A percentile compares a stretch with the other conserved stretches of the same genome.
phyloP scores from a whole-genome alignment of 257 asterid genomes.

The Linaria vulgaris region DNA sequence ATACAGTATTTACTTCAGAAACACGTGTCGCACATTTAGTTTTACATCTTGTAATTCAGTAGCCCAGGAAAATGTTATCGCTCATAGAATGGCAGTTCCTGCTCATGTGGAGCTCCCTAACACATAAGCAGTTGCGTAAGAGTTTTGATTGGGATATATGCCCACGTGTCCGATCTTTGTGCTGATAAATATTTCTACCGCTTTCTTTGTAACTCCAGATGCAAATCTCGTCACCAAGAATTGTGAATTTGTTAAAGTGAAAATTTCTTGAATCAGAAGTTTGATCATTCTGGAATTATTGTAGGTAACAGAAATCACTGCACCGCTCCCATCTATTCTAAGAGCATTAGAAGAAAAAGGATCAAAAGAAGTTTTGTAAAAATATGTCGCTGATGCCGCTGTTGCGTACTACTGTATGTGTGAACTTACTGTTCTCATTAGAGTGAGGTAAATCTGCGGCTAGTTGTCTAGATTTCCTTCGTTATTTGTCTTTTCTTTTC shows the following conservation, averaged over 20 bases:
- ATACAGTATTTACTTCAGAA: background rate
- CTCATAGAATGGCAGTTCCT: too few relatives aligned
- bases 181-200: background rate
- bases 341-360: constrained; percentile 39
- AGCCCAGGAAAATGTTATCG: too few relatives aligned
- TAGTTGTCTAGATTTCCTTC: background rate
- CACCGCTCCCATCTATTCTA: constrained; percentile 68
- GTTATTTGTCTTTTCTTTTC: background rate
- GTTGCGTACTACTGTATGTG: background rate
- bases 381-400: background rate
- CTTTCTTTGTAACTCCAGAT: background rate
- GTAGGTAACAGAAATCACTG: constrained; percentile 58
- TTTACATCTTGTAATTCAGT: too few relatives aligned
- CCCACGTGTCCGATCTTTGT: background rate
- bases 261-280: background rate
- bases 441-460: background rate
- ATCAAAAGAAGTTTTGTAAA: constrained; percentile 16
- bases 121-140: too few relatives aligned
- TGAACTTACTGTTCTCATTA: background rate
- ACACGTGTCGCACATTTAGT: background rate
- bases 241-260: background rate
- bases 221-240: background rate
- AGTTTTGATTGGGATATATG: too few relatives aligned
- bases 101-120: too few relatives aligned
- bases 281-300: constrained; percentile 12